phyloP scores from a whole-genome alignment of 306 rosid genomes.

The Quercus engelmannii region DNA sequence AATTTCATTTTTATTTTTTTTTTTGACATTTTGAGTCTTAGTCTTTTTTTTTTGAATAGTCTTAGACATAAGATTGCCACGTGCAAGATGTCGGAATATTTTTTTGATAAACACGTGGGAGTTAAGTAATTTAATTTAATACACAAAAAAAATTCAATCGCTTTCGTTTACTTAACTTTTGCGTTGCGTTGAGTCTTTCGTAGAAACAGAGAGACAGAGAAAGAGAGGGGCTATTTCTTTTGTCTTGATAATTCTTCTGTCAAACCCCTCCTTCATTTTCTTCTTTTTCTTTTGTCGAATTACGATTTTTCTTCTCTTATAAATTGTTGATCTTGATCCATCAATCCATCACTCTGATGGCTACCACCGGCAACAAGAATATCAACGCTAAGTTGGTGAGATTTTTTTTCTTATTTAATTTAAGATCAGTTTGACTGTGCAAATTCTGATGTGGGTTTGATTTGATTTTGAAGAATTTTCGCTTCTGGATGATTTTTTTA shows the following conservation, averaged over 20 bases:
- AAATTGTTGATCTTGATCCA: neutral
- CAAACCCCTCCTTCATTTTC: neutral
- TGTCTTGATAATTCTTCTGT: conserved; percentile 15
- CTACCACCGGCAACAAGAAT: conserved; percentile 61
- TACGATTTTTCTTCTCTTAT: neutral
- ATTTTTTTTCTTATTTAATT: neutral
- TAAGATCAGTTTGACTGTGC: neutral
- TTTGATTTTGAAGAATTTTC: neutral
- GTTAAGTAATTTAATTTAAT: no score
- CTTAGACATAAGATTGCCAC: no score
- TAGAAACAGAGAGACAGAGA: conserved; percentile 1
- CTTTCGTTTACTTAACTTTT: conserved; percentile 4
- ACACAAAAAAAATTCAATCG: neutral
- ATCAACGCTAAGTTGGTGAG: conserved; percentile 61
- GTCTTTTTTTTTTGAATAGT: no score
- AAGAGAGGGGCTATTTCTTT: neutral
- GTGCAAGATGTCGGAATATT: no score
- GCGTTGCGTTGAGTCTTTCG: neutral
- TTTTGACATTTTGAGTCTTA: no score
- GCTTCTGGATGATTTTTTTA: neutral
- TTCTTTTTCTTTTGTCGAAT: neutral
- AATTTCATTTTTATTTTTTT: no score
- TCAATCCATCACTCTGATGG: conserved; percentile 32
- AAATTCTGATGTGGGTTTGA: neutral
- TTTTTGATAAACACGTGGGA: no score